phyloP scores from a whole-genome alignment of 139 green algal species.

The Picochlorum sp. region DNA sequence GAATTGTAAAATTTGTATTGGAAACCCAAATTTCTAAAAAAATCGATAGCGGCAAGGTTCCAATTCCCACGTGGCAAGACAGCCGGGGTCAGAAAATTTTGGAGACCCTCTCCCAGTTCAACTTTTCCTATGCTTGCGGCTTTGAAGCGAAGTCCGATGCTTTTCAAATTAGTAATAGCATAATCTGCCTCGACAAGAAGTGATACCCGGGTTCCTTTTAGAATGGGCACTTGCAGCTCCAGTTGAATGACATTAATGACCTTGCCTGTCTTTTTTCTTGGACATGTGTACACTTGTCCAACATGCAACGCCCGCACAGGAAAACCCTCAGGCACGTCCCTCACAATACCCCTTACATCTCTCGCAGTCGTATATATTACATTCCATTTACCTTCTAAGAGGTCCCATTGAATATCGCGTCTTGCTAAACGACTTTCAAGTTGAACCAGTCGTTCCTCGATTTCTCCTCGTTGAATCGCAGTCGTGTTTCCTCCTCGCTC shows the following conservation, averaged over 20 bases:
- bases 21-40: constrained; percentile 15
- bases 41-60: constrained; percentile 22
- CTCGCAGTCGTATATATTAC: constrained; percentile 37
- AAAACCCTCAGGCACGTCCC: neutral
- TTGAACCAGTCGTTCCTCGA: constrained; percentile 22
- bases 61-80: constrained; percentile 28
- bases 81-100: constrained; percentile 28
- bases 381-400: constrained; percentile 29
- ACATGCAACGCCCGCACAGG: neutral
- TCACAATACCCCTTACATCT: constrained; percentile 29
- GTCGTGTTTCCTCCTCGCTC: constrained; percentile 10
- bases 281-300: constrained; percentile 33
- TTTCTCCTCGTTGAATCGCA: constrained; percentile 9
- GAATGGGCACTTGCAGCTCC: neutral
- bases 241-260: constrained; percentile 43
- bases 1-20: neutral
- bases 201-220: neutral
- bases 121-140: constrained; percentile 24
- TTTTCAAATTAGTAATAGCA: constrained; percentile 12
- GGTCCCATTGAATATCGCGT: constrained; percentile 14
- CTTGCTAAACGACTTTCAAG: neutral
- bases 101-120: constrained; percentile 1
- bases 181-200: constrained; percentile 28
- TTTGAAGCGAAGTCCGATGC: constrained; percentile 20
- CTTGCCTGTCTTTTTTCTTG: constrained; percentile 3